Percentiles rank a stretch among this genome's conserved stretches.
Conservation (phyloP, 306 rosid species). For the Alnus glutinosa region DNA sequence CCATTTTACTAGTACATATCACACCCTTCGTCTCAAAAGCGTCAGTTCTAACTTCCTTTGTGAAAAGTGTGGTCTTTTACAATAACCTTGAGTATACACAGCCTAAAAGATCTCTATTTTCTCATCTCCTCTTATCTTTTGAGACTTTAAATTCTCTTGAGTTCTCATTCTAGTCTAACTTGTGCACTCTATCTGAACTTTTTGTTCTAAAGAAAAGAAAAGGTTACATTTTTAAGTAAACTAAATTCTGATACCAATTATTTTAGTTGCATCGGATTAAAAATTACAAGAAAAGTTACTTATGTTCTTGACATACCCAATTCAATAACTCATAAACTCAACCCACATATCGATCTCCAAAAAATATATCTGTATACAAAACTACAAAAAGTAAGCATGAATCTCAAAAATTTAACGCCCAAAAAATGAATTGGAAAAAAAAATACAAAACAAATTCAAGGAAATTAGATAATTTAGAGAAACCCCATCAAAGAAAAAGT, state of each 20-base stretch:
- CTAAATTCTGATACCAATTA: too few species aligned
- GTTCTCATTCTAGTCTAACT: neutral
- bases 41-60: neutral
- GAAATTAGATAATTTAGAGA: neutral
- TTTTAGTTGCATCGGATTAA: neutral
- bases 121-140: neutral
- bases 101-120: neutral
- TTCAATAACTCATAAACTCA: neutral
- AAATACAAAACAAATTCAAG: neutral
- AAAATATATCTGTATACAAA: neutral
- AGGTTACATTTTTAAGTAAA: neutral
- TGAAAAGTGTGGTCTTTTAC: neutral
- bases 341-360: too few species aligned
- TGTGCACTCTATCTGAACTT: neutral
- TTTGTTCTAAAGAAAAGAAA: neutral
- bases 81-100: neutral
- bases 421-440: neutral
- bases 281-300: neutral
- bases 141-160: too few species aligned
- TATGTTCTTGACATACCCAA: neutral
- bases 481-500: neutral
- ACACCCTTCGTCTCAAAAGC: neutral
- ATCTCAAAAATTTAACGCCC: neutral
- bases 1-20: neutral
- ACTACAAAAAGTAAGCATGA: neutral